Conservation (phyloP, 441 rosid genomes). For the Isatis lusitanica region DNA sequence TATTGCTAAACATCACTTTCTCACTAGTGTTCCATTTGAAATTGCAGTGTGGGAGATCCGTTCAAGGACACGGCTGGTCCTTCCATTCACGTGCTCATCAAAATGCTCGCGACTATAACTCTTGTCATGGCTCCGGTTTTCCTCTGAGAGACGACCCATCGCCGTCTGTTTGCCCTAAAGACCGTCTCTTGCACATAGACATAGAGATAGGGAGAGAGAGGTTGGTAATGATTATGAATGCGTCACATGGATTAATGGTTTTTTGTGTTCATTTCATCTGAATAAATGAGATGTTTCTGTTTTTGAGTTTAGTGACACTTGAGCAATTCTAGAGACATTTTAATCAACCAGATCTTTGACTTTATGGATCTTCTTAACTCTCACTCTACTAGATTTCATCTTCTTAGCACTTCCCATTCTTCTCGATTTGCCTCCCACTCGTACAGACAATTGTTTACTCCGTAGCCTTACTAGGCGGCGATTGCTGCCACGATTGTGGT, state of each 20-base stretch:
- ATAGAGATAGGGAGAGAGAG: conserved; percentile 28
- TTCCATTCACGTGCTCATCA: conserved; percentile 89
- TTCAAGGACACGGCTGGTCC: conserved; percentile 99
- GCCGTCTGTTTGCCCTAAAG: conserved; percentile 5
- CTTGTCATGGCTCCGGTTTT: conserved; percentile 57
- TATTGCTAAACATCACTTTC: neutral
- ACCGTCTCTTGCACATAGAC: conserved; percentile 35
- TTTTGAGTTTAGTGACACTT: conserved; percentile 20
- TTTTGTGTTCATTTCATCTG: conserved; percentile 33
- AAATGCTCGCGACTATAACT: conserved; percentile 97
- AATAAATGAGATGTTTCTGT: conserved; percentile 30
- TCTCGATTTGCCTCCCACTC: conserved; percentile 41
- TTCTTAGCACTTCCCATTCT: conserved; percentile 43
- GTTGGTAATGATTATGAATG: conserved; percentile 20
- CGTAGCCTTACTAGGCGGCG: conserved; percentile 26
- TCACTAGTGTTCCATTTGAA: conserved; percentile 2
- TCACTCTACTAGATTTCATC: conserved; percentile 22
- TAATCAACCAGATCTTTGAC: conserved; percentile 20
- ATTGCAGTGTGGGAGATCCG: conserved; percentile 95
- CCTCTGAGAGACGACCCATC: conserved; percentile 33
- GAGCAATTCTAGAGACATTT: conserved; percentile 14
- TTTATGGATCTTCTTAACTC: conserved; percentile 29
- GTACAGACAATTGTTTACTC: conserved; percentile 42
- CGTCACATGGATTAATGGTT: conserved; percentile 23
- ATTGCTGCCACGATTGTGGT: conserved; percentile 15